These are phyloP conservation scores for Stemphylium beticola DNA, from an alignment of 2,329 filamentous ascomycete species.

Conservation along the genomic window DNA sequence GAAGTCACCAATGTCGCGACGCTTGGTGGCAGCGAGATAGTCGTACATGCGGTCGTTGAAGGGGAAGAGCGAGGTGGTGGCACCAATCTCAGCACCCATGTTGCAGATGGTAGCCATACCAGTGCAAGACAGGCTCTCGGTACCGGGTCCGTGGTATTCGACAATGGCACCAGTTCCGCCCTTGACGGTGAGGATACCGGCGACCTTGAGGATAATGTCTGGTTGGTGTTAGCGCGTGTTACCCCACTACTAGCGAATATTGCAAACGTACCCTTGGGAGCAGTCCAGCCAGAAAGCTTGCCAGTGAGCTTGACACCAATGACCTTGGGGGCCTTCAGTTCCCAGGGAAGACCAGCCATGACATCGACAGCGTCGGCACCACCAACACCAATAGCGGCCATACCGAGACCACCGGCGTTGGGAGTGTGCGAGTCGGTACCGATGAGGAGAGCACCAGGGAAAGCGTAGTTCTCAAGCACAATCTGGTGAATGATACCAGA, in stretches of 20 bases:
- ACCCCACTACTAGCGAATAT: constrained; percentile 12
- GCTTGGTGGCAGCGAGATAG: constrained; percentile 91
- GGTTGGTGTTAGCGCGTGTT: constrained; percentile 13
- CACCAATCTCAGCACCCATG: constrained; percentile 66
- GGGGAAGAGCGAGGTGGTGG: constrained; percentile 93
- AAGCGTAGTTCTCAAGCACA: constrained; percentile 97
- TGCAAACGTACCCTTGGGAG: constrained; percentile 77
- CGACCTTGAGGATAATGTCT: constrained; percentile 98
- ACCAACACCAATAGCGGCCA: constrained; percentile 94
- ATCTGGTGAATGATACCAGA: constrained; percentile 99
- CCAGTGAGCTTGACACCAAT: constrained; percentile 97
- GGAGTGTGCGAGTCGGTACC: constrained; percentile 98
- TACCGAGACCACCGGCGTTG: constrained; percentile 94
- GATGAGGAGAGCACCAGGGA: constrained; percentile 97
- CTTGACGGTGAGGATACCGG: constrained; percentile 96
- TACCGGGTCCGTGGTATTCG: constrained; percentile 77
- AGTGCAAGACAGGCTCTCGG: constrained; percentile 75
- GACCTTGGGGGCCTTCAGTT: constrained; percentile 95
- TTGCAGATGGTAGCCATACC: constrained; percentile 82
- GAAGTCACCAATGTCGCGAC: constrained; percentile 88
- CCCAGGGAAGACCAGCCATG: constrained; percentile 97
- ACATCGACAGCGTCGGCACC: constrained; percentile 98
- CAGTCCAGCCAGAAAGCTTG: constrained; percentile 84
- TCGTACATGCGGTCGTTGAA: constrained; percentile 99
- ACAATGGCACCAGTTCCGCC: constrained; percentile 93